Evolutionary conservation across 2,329 filamentous ascomycete genomes (phyloP), one percentile per base, ranked within the genome.

Genomic region (Leptographium galeiforme): DNA sequence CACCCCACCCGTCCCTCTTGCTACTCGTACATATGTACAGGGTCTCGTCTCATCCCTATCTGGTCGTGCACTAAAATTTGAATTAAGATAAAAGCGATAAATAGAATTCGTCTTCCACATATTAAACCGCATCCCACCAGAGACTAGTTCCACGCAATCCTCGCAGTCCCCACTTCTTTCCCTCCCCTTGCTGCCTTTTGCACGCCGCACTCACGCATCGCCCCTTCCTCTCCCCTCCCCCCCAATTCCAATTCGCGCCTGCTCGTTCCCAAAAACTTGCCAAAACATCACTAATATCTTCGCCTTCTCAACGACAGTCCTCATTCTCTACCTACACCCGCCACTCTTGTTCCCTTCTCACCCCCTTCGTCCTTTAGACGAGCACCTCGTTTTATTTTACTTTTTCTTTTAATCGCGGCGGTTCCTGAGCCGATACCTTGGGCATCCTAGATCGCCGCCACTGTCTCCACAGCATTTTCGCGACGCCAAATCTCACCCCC

Each of bases 381-480:
- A 13, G 8, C 8, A 19, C 33, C 13, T 33, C 25, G 30, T 38
- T 48, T 13, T n/a, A 36, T 39, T 40, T 39, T 38, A 34, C 38
- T 34, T n/a, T n/a, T 18, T 53, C 33, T 44, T 40, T 48, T 43
- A 46, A 40, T 49, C 48, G 36, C 19, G 11, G 13, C 38, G 19
- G 48, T 49, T 49, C 48, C 48, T 49, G 48, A 40, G 38, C 48
- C 48, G 36, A 49, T 38, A 14, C 38, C 36, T 49, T 41, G 48
- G 36, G 38, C 48, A 49, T 8, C 46, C 36, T 36, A 32, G 51
- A 53, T 55, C 50, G 51, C 32, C 54, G 25, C 43, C 54, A 16
- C 38, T 11, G 39, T 51, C 54, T 55, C 54, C 54, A 55, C 54
- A 39, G 48, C 47, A 12, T 52, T 36, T 55, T 52, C 48, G 48